phyloP scores from a whole-genome alignment of 495 filamentous ascomycete genomes.

The Podospora tetraspora region DNA sequence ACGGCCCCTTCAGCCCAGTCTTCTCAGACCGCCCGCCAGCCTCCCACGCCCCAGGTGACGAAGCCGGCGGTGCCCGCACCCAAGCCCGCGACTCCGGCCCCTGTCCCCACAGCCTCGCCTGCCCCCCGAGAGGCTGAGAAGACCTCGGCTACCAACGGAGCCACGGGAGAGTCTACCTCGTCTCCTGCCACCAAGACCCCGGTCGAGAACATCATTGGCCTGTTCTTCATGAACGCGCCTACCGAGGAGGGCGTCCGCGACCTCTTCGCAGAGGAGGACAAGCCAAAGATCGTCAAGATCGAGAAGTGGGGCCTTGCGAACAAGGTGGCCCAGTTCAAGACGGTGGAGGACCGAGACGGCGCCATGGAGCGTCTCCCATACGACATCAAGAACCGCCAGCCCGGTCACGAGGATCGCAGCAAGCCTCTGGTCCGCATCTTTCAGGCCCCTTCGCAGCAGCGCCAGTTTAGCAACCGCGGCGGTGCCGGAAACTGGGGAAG shows the following conservation, averaged over 20 bases:
- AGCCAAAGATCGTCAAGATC: slow-evolving; percentile 67
- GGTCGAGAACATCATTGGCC: slow-evolving; percentile 56
- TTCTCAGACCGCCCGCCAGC: slow-evolving; percentile 28
- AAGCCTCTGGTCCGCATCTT: slow-evolving; percentile 79
- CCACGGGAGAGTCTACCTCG: slow-evolving; percentile 41
- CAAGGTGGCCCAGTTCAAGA: slow-evolving; percentile 76
- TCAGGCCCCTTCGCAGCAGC: slow-evolving; percentile 50
- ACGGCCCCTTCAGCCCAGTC: slow-evolving; percentile 28
- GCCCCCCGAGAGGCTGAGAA: slow-evolving; percentile 46
- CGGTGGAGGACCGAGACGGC: slow-evolving; percentile 66
- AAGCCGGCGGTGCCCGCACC: slow-evolving; percentile 36
- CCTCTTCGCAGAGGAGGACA: slow-evolving; percentile 76
- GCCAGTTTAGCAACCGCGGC: slow-evolving; percentile 47
- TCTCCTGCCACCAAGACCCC: slow-evolving; percentile 42
- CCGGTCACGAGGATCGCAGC: slow-evolving; percentile 53
- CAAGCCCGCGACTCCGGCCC: slow-evolving; percentile 51
- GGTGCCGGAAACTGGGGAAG: slow-evolving; percentile 71
- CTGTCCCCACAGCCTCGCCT: slow-evolving; percentile 32
- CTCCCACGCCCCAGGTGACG: slow-evolving; percentile 30
- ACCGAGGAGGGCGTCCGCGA: slow-evolving; percentile 72
- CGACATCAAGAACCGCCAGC: slow-evolving; percentile 62
- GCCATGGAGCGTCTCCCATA: slow-evolving; percentile 66
- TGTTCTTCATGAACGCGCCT: slow-evolving; percentile 78
- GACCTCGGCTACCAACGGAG: slow-evolving; percentile 45
- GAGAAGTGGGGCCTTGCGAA: slow-evolving; percentile 71